Percentiles rank a stretch among this genome's conserved stretches.
These are phyloP conservation scores for Austropuccinia psidii DNA, from an alignment of 1,284 basidiomycete genomes.

Conservation along the genomic window DNA sequence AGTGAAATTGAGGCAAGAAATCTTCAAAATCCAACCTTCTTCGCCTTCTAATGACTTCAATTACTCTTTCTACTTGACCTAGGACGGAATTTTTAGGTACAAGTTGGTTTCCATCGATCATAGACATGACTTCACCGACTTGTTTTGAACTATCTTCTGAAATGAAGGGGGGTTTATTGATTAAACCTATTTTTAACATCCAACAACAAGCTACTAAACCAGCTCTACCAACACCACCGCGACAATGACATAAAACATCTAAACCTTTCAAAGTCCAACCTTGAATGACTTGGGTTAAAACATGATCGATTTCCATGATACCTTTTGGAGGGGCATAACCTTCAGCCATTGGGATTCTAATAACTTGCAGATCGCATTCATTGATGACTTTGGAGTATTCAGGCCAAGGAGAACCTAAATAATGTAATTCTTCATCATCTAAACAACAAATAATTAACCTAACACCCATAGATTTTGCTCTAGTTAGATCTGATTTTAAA, in stretches of 20 bases:
- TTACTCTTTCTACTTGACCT: slow-evolving; percentile 59
- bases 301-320: slow-evolving; percentile 56
- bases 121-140: neutral
- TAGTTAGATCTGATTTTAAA: slow-evolving; percentile 63
- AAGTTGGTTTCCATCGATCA: slow-evolving; percentile 17
- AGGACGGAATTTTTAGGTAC: slow-evolving; percentile 39
- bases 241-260: slow-evolving; percentile 77
- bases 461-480: slow-evolving; percentile 69
- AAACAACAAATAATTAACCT: slow-evolving; percentile 79
- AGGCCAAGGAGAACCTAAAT: slow-evolving; percentile 73
- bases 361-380: slow-evolving; percentile 64
- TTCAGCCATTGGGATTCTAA: slow-evolving; percentile 81
- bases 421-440: slow-evolving; percentile 73
- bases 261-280: slow-evolving; percentile 67
- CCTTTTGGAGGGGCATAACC: slow-evolving; percentile 62
- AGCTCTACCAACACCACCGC: slow-evolving; percentile 89
- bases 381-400: slow-evolving; percentile 63
- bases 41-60: slow-evolving; percentile 64
- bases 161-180: slow-evolving; percentile 41
- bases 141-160: neutral
- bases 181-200: slow-evolving; percentile 81
- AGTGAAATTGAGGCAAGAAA: no score
- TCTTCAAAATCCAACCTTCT: slow-evolving; percentile 52
- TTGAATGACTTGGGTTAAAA: slow-evolving; percentile 63
- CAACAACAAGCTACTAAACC: slow-evolving; percentile 87